A percentile compares a stretch with the other conserved stretches of the same genome.
Evolutionary conservation across 768 basidiomycete species (phyloP).

Genomic region (Boletellus ananas): DNA sequence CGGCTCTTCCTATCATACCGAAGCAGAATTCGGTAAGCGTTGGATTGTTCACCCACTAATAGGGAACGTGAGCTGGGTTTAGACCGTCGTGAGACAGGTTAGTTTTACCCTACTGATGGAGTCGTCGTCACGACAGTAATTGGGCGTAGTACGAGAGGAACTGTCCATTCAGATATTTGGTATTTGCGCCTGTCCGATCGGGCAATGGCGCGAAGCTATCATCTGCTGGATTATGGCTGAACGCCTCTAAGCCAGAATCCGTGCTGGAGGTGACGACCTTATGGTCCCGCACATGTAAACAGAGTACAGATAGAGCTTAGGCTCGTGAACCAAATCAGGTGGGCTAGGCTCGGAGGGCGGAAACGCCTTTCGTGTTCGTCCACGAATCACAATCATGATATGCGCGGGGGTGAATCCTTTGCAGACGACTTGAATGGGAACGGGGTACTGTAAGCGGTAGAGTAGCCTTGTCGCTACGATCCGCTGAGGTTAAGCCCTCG

Average conservation of each 20-base stretch:
- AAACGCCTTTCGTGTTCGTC: conserved; percentile 43
- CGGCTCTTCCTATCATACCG: conserved; percentile 39
- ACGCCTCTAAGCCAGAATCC: conserved; percentile 82
- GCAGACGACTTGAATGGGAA: conserved; percentile 76
- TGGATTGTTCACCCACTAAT: conserved; percentile 80
- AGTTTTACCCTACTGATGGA: conserved; percentile 84
- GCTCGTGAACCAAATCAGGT: conserved; percentile 67
- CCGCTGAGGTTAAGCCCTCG: conserved; percentile 72
- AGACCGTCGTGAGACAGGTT: conserved; percentile 83
- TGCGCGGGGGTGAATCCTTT: conserved; percentile 72
- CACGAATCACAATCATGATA: conserved; percentile 61
- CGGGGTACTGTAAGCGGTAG: conserved; percentile 74
- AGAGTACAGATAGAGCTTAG: conserved; percentile 44
- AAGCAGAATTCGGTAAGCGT: conserved; percentile 78
- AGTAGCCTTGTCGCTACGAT: conserved; percentile 78
- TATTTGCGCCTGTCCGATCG: conserved; percentile 76
- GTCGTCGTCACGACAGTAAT: conserved; percentile 70
- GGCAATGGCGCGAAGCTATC: conserved; percentile 78
- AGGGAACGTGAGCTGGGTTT: conserved; percentile 81
- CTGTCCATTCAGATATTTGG: conserved; percentile 80
- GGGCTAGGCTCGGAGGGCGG: conserved; percentile 45
- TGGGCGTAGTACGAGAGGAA: conserved; percentile 82
- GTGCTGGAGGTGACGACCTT: conserved; percentile 72
- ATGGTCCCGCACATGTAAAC: conserved; percentile 45
- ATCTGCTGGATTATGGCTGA: conserved; percentile 83